Evolutionary conservation across 108 stramenopile species (phyloP).

Genomic region (Nannochloropsis oceanica): DNA sequence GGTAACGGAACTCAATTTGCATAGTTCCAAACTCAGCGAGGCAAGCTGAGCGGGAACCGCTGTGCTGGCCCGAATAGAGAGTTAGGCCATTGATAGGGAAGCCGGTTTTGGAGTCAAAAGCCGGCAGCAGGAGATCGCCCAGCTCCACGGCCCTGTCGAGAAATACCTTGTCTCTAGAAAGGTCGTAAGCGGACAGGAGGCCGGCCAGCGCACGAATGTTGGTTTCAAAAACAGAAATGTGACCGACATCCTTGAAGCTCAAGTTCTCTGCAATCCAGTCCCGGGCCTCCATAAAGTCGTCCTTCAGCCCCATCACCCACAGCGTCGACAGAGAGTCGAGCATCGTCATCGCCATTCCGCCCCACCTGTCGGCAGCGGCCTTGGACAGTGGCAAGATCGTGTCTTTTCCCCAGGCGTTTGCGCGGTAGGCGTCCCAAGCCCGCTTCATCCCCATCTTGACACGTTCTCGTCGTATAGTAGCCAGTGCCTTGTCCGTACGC

Average conservation of each 20-base stretch:
- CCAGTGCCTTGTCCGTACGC: background rate
- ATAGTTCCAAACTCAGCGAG: constrained; percentile 68
- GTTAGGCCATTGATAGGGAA: constrained; percentile 31
- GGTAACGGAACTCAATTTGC: constrained; percentile 75
- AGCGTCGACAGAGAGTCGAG: constrained; percentile 84
- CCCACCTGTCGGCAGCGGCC: constrained; percentile 19
- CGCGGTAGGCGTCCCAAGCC: constrained; percentile 38
- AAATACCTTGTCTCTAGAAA: constrained; percentile 42
- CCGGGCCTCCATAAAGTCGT: constrained; percentile 71
- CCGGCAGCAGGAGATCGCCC: constrained; percentile 44
- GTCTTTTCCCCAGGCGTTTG: constrained; percentile 46
- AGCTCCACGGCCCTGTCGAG: constrained; percentile 40
- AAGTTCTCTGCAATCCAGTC: constrained; percentile 67
- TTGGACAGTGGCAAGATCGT: constrained; percentile 21
- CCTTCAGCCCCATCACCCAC: constrained; percentile 91
- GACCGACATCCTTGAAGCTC: constrained; percentile 33
- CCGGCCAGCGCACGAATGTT: constrained; percentile 92
- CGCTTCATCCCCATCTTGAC: constrained; percentile 39
- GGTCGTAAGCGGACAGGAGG: constrained; percentile 80
- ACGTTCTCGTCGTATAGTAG: background rate
- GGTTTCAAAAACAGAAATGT: constrained; percentile 92
- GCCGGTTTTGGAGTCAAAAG: constrained; percentile 43
- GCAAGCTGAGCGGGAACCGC: constrained; percentile 20
- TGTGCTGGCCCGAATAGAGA: background rate
- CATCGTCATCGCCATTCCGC: constrained; percentile 37